Evolutionary conservation across 345 rosid genomes (phyloP).

Genomic region (Citropsis articulata): DNA sequence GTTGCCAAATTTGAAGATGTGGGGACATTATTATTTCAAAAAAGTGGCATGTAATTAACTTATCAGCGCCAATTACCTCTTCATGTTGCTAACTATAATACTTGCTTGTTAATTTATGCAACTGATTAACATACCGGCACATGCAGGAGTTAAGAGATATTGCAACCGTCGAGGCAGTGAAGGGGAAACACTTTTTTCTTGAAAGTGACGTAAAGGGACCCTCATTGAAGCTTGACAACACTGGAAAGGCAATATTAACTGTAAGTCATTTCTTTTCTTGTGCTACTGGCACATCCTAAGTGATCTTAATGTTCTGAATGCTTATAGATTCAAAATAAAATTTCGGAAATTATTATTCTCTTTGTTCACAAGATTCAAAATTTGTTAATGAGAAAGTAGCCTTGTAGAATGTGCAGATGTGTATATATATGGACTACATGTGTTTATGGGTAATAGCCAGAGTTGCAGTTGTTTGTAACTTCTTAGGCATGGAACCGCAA

Average conservation of each 20-base stretch:
- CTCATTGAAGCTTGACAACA: constrained; percentile 79
- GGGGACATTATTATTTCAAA: background rate
- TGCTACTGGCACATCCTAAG: background rate
- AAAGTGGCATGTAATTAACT: constrained; percentile 9
- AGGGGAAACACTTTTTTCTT: constrained; percentile 84
- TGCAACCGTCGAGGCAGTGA: constrained; percentile 52
- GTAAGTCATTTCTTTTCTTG: constrained; percentile 36
- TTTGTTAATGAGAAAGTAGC: background rate
- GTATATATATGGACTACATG: background rate
- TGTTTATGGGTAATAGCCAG: background rate
- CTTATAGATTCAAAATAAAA: background rate
- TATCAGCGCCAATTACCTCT: background rate
- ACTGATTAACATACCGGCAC: constrained; percentile 1
- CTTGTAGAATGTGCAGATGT: background rate
- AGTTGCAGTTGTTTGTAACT: background rate
- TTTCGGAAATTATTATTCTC: background rate
- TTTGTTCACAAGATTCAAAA: background rate
- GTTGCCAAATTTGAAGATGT: background rate
- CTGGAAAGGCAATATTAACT: constrained; percentile 85
- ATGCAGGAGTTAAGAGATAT: constrained; percentile 79
- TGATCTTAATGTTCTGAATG: background rate
- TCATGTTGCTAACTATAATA: background rate
- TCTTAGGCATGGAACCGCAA: background rate
- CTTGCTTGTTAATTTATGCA: constrained; percentile 2
- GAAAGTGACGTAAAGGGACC: constrained; percentile 89